These are phyloP conservation scores for Russula compacta DNA, from an alignment of 768 basidiomycete genomes.

Conservation along the genomic window DNA sequence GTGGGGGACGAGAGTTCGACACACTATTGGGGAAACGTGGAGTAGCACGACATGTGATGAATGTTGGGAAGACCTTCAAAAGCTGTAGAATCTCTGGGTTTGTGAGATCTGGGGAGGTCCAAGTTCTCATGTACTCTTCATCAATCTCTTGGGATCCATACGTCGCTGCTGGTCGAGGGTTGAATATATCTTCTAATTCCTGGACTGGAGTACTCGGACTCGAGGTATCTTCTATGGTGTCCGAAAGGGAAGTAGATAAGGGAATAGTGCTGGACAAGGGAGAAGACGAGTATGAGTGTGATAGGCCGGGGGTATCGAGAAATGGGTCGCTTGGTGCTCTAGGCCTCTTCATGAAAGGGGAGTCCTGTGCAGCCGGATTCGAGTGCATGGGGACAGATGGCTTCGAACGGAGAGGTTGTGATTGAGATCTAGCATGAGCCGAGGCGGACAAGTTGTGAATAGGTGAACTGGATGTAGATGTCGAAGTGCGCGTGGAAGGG, in stretches of 20 bases:
- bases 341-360: slow-evolving; percentile 49
- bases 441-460: slow-evolving; percentile 32
- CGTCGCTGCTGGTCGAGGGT: slow-evolving; percentile 22
- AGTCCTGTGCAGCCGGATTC: slow-evolving; percentile 32
- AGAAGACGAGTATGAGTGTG: slow-evolving; percentile 48
- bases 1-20: slow-evolving; percentile 28
- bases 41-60: slow-evolving; percentile 58
- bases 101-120: slow-evolving; percentile 72
- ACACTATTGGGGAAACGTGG: slow-evolving; percentile 53
- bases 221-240: slow-evolving; percentile 33
- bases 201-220: slow-evolving; percentile 31
- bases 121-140: slow-evolving; percentile 58
- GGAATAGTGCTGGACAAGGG: slow-evolving; percentile 30
- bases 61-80: slow-evolving; percentile 66
- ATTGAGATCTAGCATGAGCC: slow-evolving; percentile 46
- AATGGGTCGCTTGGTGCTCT: slow-evolving; percentile 77
- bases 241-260: slow-evolving; percentile 28
- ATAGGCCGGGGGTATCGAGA: slow-evolving; percentile 56
- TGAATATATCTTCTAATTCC: slow-evolving; percentile 29
- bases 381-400: slow-evolving; percentile 19
- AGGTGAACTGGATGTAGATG: slow-evolving; percentile 25
- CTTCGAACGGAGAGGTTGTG: slow-evolving; percentile 40
- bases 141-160: slow-evolving; percentile 28
- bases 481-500: slow-evolving; percentile 19
- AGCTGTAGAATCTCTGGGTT: slow-evolving; percentile 68